Evolutionary conservation across 164 flowering plant species (phyloP).

Genomic region (Pachysandra terminalis): DNA sequence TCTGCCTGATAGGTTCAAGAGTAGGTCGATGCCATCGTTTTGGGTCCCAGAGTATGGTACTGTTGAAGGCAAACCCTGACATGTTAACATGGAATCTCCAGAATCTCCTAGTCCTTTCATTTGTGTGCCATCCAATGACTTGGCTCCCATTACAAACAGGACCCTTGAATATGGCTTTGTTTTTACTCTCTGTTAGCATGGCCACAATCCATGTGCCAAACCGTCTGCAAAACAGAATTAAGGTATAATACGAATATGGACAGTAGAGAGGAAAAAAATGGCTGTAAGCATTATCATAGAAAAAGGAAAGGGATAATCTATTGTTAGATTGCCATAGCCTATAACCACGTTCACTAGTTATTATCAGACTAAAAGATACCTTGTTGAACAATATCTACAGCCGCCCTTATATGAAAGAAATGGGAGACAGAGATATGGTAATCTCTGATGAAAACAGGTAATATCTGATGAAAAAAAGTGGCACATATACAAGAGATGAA

Average conservation of each 20-base stretch:
- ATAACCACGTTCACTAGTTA: no score
- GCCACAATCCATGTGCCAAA: conserved; percentile 89
- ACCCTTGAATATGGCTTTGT: conserved; percentile 45
- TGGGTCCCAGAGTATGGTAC: conserved; percentile 88
- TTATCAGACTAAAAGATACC: no score
- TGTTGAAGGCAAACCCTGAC: conserved; percentile 90
- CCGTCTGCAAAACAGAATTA: conserved; percentile 44
- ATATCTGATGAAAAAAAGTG: no score
- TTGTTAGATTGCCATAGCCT: no score
- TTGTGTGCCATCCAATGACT: conserved; percentile 81
- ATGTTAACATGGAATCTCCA: conserved; percentile 73
- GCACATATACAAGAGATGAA: no score
- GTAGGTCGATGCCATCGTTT: conserved; percentile 76
- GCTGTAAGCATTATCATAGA: no score
- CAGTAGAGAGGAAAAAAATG: no score
- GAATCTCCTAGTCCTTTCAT: conserved; percentile 23
- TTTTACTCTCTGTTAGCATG: conserved; percentile 33
- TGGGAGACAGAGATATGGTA: no score
- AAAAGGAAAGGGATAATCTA: no score
- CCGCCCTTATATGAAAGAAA: no score
- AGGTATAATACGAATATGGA: background rate
- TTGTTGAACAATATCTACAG: no score
- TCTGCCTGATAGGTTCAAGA: conserved; percentile 59
- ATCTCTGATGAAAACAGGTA: no score
- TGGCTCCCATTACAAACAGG: conserved; percentile 75